These are phyloP conservation scores for Trifolium dubium DNA, from an alignment of 306 rosid genomes.

Conservation along the genomic window DNA sequence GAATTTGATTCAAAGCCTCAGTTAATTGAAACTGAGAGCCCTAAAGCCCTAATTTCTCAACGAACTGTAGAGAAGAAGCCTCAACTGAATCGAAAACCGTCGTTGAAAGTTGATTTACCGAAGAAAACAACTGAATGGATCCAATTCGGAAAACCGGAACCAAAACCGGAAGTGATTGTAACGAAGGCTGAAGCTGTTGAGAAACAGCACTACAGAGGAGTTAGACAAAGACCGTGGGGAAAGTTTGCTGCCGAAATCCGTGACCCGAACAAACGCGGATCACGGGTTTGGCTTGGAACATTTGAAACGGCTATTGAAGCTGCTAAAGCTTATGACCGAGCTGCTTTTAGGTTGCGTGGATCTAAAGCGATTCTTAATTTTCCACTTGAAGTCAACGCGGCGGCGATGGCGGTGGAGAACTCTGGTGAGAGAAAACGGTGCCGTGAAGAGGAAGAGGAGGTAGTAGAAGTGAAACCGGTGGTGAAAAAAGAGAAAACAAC, in stretches of 20 bases:
- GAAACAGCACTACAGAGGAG: conserved; percentile 71
- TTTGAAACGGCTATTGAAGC: conserved; percentile 83
- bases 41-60: neutral
- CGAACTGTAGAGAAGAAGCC: conserved; percentile 15
- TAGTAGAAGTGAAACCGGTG: conserved; percentile 31
- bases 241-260: conserved; percentile 90
- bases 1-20: conserved; percentile 55
- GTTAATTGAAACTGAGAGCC: conserved; percentile 44
- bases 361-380: conserved; percentile 84
- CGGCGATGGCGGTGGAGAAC: neutral
- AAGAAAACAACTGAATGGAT: conserved; percentile 74
- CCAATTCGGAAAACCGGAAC: conserved; percentile 47
- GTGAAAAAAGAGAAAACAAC: conserved; percentile 60
- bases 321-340: conserved; percentile 81
- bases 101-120: conserved; percentile 67
- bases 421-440: conserved; percentile 47
- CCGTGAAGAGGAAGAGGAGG: conserved; percentile 49
- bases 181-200: neutral
- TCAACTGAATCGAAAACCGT: conserved; percentile 51
- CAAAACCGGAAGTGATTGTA: neutral
- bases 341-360: conserved; percentile 84
- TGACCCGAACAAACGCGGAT: conserved; percentile 77
- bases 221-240: conserved; percentile 86
- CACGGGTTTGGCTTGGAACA: conserved; percentile 86
- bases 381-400: conserved; percentile 55